Percentiles rank a stretch among this genome's conserved stretches.
These are phyloP conservation scores for Benincasa hispida DNA, from an alignment of 306 rosid genomes.

Conservation along the genomic window DNA sequence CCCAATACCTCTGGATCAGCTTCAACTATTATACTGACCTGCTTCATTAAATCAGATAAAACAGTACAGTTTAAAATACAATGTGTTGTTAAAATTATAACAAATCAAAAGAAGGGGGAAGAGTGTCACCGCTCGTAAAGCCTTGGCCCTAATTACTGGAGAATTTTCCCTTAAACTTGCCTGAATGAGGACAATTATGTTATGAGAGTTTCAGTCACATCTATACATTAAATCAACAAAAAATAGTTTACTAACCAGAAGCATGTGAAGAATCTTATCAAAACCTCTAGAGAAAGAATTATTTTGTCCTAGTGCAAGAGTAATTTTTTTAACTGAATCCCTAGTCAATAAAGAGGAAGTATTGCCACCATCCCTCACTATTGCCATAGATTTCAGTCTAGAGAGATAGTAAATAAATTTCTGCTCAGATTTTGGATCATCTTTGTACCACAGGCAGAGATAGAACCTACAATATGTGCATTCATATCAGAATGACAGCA, in stretches of 20 bases:
- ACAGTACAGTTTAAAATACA: neutral
- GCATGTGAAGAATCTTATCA: conserved; percentile 78
- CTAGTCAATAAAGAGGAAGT: conserved; percentile 51
- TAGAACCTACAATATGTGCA: conserved; percentile 62
- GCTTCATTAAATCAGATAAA: conserved; percentile 23
- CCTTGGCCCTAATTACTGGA: conserved; percentile 88
- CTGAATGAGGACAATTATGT: conserved; percentile 26
- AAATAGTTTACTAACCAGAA: conserved; percentile 62
- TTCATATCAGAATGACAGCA: conserved; percentile 16
- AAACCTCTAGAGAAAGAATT: conserved; percentile 92
- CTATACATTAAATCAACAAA: conserved; percentile 3
- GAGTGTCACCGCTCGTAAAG: conserved; percentile 72
- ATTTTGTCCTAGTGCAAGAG: conserved; percentile 73
- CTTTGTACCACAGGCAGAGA: conserved; percentile 90
- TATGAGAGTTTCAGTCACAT: conserved; percentile 10
- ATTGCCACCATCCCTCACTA: conserved; percentile 67
- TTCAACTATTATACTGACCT: conserved; percentile 98
- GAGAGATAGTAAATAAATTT: conserved; percentile 48
- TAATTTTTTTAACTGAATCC: conserved; percentile 65
- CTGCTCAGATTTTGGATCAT: conserved; percentile 70
- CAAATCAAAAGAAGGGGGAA: neutral
- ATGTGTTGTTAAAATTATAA: neutral
- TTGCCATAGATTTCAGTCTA: conserved; percentile 77
- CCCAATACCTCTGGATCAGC: conserved; percentile 98
- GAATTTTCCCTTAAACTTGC: conserved; percentile 83